Evolutionary conservation across 176 grass and related monocot genomes (phyloP), one percentile per base, ranked within the genome.

Genomic region (Rhipidocladum racemiflorum): DNA sequence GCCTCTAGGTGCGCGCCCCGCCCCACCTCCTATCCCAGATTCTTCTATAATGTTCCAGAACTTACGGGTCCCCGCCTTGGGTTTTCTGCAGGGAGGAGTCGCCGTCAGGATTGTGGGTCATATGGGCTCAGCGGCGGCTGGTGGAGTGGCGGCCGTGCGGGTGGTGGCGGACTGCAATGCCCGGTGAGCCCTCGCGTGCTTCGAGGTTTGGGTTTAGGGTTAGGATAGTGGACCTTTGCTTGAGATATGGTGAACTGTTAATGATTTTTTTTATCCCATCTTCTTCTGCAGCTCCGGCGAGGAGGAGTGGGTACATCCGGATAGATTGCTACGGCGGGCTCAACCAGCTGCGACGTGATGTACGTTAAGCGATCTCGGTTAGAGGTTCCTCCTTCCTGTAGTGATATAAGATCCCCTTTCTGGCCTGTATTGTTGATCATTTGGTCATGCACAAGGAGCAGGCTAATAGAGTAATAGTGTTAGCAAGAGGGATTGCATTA

Each of bases 291-390:
- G 91, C 87, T 74, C 76, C 83, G 44, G 32, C 72, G 25, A 85
- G 57, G 77, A 93, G 28, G 50, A 99, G 87, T 46, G 93, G 97
- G 17, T 96, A 90, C 88, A 71, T 99, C 65, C 74, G 97, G 69
- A 86, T 99, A 30, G 89, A 96, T 29, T 99, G 97, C 87, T 99
- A 75, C 43, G 97, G 97, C 28, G 93, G 97, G 54, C 97, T 96
- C 51, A 99, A 99, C 83, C 97, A 99, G 80, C 90, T 99, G 85
- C 88, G 97, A 88, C 97, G 93, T 75, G 97, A 93, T 93, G 93
- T 99, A 89, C 24, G 92, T 86, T 90, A 81, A 89, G 36, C 36
- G 14, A 67, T 81, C 82, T 70, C 61, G 36, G 36, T 63, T 88
- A 68, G 82, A 65, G 60, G 49, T 93, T 73, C 8, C 61, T 74